Evolutionary conservation across 2,329 filamentous ascomycete genomes (phyloP), one percentile per base, ranked within the genome.

Genomic region (Aphanocladium album): DNA sequence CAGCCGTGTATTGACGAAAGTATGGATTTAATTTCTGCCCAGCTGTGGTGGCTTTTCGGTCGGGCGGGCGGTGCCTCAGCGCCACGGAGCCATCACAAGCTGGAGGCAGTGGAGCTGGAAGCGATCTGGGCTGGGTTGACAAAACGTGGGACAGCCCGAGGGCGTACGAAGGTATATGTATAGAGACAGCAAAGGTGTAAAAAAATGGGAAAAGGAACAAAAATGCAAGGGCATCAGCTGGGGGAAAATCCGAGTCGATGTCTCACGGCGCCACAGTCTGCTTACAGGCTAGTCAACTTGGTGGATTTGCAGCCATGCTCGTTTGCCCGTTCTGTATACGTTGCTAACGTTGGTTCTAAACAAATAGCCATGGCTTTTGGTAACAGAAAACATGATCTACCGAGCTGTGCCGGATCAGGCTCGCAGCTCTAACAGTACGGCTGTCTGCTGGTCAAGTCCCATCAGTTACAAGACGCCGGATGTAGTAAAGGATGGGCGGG

Each of bases 71-170:
- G 35, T 52, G 37, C 35, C 47, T 52, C 45, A 21, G 49, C 47
- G 57, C 47, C 39, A 47, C 39, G 51, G 23, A 45, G 37, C 57
- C 57, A 59, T 59, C 25, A 37, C 57, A 59, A 45, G 35, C 11
- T 17, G 12, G 35, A 3, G n/a, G 37, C 30, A 2, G n/a, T 39
- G 19, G 46, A 49, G 17, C 37, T 12, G 12, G 6, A 25, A 16
- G 9, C 5, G 23, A 23, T 41, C 23, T 17, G n/a, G n/a, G 43
- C 43, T 51, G 14, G 25, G 19, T n/a, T 19, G 14, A 27, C 23
- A 39, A 14, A 25, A 21, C 35, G 21, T 47, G 47, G 39, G 27
- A 39, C 16, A 25, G 45, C 5, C 8, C n/a, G 46, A 25, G 56
- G 46, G 46, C 11, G 35, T 47, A 6, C 23, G 21, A 27, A 33